Conservation (phyloP, 108 stramenopile species). For the Nitzschia sp. region DNA sequence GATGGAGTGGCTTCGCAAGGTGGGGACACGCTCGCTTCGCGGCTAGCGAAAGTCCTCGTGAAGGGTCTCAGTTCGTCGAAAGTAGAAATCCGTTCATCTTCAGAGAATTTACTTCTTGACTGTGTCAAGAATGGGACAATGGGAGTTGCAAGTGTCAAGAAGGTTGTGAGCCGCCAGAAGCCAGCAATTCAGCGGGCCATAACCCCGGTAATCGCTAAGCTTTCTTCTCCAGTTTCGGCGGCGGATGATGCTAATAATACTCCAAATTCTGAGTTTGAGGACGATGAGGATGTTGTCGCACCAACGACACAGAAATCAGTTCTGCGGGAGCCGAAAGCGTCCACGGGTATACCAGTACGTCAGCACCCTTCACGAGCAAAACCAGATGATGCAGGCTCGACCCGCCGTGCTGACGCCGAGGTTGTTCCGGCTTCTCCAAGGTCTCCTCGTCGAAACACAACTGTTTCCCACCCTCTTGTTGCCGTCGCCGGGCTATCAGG, state of each 20-base stretch:
- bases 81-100: conserved; percentile 69
- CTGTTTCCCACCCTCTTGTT: conserved; percentile 26
- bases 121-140: conserved; percentile 46
- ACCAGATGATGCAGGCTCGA: not conserved
- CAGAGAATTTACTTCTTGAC: conserved; percentile 56
- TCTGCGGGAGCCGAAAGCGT: too few species aligned
- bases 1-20: conserved; percentile 34
- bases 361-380: not conserved
- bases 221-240: conserved; percentile 15
- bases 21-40: conserved; percentile 39
- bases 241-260: not conserved
- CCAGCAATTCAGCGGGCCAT: conserved; percentile 85
- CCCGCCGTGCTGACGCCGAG: not conserved
- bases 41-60: conserved; percentile 63
- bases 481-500: not conserved
- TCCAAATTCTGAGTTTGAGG: not conserved
- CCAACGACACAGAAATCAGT: not conserved
- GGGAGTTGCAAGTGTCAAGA: conserved; percentile 41
- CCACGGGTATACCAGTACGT: conserved; percentile 1
- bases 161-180: conserved; percentile 51
- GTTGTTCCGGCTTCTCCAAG: not conserved
- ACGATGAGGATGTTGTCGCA: not conserved
- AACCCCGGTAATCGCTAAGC: conserved; percentile 59
- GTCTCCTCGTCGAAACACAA: not conserved
- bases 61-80: conserved; percentile 74